These are phyloP conservation scores for Rugonectria rugulosa DNA, from an alignment of 2,329 filamentous ascomycete genomes.

Conservation along the genomic window DNA sequence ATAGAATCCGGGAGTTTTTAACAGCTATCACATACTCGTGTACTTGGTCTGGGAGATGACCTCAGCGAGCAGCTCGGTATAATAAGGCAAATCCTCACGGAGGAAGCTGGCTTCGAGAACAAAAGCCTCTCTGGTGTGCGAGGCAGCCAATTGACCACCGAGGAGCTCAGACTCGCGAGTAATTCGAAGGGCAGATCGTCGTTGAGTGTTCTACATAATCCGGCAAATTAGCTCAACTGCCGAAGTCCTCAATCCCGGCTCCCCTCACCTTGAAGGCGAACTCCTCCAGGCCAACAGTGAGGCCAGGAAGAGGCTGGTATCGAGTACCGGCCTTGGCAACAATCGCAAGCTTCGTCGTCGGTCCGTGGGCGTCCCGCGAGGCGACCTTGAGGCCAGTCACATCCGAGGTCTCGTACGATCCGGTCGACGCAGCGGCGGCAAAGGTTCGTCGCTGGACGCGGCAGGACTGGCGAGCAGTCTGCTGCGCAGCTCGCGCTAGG, in stretches of 20 bases:
- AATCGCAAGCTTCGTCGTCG: conserved; percentile 88
- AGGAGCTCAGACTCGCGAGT: conserved; percentile 94
- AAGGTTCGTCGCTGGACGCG: conserved; percentile 64
- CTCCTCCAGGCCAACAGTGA: conserved; percentile 88
- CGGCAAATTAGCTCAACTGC: conserved; percentile 56
- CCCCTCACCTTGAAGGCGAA: conserved; percentile 91
- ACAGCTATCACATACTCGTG: conserved; percentile 62
- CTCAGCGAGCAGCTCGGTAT: conserved; percentile 93
- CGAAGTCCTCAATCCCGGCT: conserved; percentile 17
- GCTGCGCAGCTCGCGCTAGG: conserved; percentile 65
- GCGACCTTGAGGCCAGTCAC: conserved; percentile 90
- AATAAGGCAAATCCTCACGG: conserved; percentile 95
- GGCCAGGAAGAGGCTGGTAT: conserved; percentile 88
- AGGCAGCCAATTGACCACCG: conserved; percentile 85
- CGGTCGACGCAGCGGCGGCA: conserved; percentile 69
- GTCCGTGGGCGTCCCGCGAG: conserved; percentile 85
- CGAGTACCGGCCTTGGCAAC: conserved; percentile 94
- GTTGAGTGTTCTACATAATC: conserved; percentile 75
- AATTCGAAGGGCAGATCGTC: conserved; percentile 90
- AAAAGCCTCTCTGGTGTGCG: conserved; percentile 92
- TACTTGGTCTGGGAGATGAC: conserved; percentile 90
- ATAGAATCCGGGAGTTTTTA: background rate
- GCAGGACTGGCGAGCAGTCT: conserved; percentile 64
- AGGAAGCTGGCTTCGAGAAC: conserved; percentile 95
- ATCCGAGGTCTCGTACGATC: conserved; percentile 88